Conservation (phyloP, 768 basidiomycete genomes). For the Russula abietina region DNA sequence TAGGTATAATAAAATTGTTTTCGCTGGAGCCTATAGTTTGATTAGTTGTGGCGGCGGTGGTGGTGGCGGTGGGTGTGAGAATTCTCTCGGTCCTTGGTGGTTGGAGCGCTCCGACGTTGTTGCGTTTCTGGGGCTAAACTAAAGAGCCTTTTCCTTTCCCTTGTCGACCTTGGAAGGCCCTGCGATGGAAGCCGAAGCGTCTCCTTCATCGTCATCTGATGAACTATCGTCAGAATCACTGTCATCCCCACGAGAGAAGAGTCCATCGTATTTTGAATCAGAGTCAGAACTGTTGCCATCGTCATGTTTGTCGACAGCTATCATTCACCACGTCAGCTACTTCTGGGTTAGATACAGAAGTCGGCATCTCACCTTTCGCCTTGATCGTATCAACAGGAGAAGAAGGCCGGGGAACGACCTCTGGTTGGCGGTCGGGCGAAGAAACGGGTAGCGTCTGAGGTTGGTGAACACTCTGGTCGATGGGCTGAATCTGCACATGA, state of each 20-base stretch:
- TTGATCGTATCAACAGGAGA: background rate
- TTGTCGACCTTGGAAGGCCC: background rate
- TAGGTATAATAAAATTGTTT: background rate
- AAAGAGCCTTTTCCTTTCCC: background rate
- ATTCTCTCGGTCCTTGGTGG: background rate
- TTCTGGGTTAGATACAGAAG: background rate
- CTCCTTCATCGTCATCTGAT: slow-evolving; percentile 5
- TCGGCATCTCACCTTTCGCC: background rate
- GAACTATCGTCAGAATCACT: slow-evolving; percentile 5
- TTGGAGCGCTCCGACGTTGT: too few species aligned
- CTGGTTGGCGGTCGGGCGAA: background rate
- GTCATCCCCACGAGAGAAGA: slow-evolving; percentile 10
- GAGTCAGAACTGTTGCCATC: background rate
- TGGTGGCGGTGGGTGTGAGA: background rate
- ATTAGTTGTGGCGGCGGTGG: background rate
- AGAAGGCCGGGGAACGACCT: background rate
- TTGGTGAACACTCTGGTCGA: background rate
- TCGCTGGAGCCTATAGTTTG: background rate
- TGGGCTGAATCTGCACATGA: background rate
- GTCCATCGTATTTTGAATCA: slow-evolving; percentile 1
- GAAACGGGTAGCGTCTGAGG: background rate
- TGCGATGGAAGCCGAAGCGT: background rate
- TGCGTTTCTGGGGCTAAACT: background rate
- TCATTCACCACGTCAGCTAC: background rate
- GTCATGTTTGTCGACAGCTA: background rate